phyloP scores from a whole-genome alignment of 2,329 filamentous ascomycete genomes.

The Hortaea werneckii region DNA sequence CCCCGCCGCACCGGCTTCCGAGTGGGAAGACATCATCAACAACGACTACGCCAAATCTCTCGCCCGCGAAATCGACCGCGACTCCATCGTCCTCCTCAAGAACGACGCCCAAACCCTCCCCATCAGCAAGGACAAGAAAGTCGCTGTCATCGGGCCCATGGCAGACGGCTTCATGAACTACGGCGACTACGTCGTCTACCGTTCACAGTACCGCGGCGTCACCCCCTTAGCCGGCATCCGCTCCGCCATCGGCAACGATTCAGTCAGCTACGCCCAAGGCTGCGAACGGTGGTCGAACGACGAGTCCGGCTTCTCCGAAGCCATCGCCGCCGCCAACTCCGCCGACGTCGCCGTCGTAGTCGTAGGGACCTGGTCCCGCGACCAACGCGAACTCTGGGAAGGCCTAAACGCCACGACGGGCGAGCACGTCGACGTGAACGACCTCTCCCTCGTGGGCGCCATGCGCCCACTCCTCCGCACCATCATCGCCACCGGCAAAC shows the following conservation, averaged over 20 bases:
- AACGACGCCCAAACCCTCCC: conserved; percentile 59
- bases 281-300: conserved; percentile 65
- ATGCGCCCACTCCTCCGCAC: conserved; percentile 57
- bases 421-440: conserved; percentile 59
- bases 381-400: conserved; percentile 61
- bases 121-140: conserved; percentile 50
- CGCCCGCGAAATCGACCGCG: conserved; percentile 54
- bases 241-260: conserved; percentile 46
- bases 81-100: conserved; percentile 64
- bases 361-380: conserved; percentile 65
- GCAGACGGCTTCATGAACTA: conserved; percentile 63
- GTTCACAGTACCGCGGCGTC: conserved; percentile 53
- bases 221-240: conserved; percentile 61
- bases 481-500: conserved; percentile 56
- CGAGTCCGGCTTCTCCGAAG: conserved; percentile 56
- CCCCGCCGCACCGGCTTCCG: conserved; percentile 44
- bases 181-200: conserved; percentile 62
- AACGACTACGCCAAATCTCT: conserved; percentile 49
- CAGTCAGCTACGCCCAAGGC: conserved; percentile 57
- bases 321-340: conserved; percentile 52
- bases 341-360: conserved; percentile 65
- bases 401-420: conserved; percentile 65
- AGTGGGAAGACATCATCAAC: conserved; percentile 52
- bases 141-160: conserved; percentile 68
- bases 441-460: conserved; percentile 58